Percentiles rank a stretch among this genome's conserved stretches.
Evolutionary conservation across 768 basidiomycete genomes (phyloP).

Genomic region (Xerocomus spinulosus): DNA sequence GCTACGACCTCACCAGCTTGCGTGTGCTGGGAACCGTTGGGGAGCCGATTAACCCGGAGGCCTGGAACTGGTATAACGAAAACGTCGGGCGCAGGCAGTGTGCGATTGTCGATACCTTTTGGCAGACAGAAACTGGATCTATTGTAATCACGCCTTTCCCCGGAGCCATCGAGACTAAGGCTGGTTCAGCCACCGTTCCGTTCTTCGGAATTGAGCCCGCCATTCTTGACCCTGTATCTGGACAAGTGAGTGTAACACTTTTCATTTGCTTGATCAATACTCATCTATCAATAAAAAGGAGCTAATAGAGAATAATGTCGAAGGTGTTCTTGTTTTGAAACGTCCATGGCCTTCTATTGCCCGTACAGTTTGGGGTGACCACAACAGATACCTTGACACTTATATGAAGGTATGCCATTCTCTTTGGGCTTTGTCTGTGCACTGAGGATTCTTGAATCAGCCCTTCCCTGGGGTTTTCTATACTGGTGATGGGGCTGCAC

Average conservation of each 20-base stretch:
- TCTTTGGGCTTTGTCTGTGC: slow-evolving; percentile 32
- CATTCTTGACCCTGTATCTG: slow-evolving; percentile 80
- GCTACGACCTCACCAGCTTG: slow-evolving; percentile 74
- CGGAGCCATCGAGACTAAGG: slow-evolving; percentile 93
- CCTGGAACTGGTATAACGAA: slow-evolving; percentile 99
- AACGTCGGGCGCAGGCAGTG: slow-evolving; percentile 84
- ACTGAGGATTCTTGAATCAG: slow-evolving; percentile 32
- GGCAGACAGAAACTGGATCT: slow-evolving; percentile 98
- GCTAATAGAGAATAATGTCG: slow-evolving; percentile 75
- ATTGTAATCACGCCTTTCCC: slow-evolving; percentile 95
- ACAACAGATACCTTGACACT: slow-evolving; percentile 77
- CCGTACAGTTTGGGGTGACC: slow-evolving; percentile 87
- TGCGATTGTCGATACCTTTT: slow-evolving; percentile 92
- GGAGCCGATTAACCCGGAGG: slow-evolving; percentile 98
- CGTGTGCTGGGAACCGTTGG: slow-evolving; percentile 92
- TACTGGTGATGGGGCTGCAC: slow-evolving; percentile 95
- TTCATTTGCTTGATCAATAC: neutral
- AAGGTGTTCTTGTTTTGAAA: slow-evolving; percentile 85
- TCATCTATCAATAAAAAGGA: slow-evolving; percentile 35
- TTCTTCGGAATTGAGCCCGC: slow-evolving; percentile 94
- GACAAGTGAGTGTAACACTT: slow-evolving; percentile 42
- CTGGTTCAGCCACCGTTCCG: slow-evolving; percentile 94
- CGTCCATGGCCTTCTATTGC: slow-evolving; percentile 95
- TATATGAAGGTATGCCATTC: slow-evolving; percentile 52
- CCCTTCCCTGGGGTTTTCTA: slow-evolving; percentile 91